Percentiles rank a stretch among this genome's conserved stretches.
Evolutionary conservation across 352 stramenopile species (phyloP).

Genomic region (Blastocystis sp.): DNA sequence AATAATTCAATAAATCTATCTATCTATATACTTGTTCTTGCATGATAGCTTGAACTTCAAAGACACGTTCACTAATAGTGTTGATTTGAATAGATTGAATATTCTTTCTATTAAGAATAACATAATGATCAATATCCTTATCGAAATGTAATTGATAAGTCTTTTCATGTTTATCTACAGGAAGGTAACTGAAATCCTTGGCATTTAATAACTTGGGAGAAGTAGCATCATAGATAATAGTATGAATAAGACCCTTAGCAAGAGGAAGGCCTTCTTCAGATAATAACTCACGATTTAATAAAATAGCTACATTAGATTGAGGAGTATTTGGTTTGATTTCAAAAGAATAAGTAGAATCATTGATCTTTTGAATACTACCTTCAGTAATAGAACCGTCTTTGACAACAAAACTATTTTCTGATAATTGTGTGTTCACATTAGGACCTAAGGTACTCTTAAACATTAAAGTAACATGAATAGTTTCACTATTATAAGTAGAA

Average conservation of each 20-base stretch:
- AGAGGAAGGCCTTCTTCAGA: background rate
- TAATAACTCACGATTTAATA: background rate
- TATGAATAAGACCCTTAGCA: background rate
- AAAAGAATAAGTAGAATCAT: background rate
- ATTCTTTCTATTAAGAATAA: too few species aligned
- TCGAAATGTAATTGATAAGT: too few species aligned
- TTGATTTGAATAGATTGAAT: too few species aligned
- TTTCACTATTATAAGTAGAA: background rate
- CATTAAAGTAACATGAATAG: constrained; percentile 2
- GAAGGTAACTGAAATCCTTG: background rate
- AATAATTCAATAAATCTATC: too few species aligned
- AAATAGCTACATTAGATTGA: constrained; percentile 7
- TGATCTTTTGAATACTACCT: constrained; percentile 11
- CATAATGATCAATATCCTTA: too few species aligned
- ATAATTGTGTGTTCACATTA: background rate
- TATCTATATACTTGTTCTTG: too few species aligned
- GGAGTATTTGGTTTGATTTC: background rate
- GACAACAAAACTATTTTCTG: background rate
- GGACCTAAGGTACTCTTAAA: background rate
- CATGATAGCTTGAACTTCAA: too few species aligned
- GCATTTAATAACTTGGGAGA: constrained; percentile 19
- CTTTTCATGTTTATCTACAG: constrained; percentile 14
- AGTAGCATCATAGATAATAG: constrained; percentile 6
- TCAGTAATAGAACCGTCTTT: constrained; percentile 5
- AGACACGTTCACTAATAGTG: too few species aligned